Base-by-base conservation (phyloP, 2,329 filamentous ascomycete genomes). In the Verticillium tricorpus region DNA sequence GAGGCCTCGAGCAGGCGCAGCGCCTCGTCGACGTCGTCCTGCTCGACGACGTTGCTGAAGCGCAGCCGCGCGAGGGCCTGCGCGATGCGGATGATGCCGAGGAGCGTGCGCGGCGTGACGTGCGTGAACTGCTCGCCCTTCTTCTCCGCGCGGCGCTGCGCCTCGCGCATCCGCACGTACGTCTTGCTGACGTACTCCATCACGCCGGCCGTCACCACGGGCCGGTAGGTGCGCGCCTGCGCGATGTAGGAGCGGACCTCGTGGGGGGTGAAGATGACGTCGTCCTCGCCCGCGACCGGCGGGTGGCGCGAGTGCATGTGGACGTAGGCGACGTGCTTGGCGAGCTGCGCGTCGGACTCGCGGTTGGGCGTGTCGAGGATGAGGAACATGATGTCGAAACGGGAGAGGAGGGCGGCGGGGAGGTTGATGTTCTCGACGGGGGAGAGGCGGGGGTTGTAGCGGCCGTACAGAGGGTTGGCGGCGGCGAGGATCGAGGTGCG, bases 401-500 rank as follows among this genome's bases (percentile, higher is more conserved):
- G 92, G 63, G 94, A 97, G 60, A 99, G 86, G 22, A 99, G 86
- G 22, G 95, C 95, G 19, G 95, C 95, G n/a, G 95, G 95, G 50
- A 99, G 88, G 77, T 99, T 99, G 78, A 99, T 99, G 77, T 99
- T 99, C 76, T 99, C 95, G 31, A 99, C 93, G 0, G 95, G 95
- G 0, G 94, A 97, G 69, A 99, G 90, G 66, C 93, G 92, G 61
- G 95, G 95, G 79, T 99, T 99, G 82, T 99, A 99, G 65, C 95
- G 92, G 66, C 95, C 95, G 72, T 99, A 99, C 52, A 99, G 85
- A 62, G 95, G 95, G 79, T 99, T 99, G 68, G 95, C 95, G 22
- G 95, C 95, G 19, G 95, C 94, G 17, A 99, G 86, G 71, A 99
- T 97, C 0, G 93, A 96, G 22, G 95, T 98, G 65, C 95, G 89